Conservation (phyloP, 495 filamentous ascomycete genomes). For the Staphylotrichum tortipilum region DNA sequence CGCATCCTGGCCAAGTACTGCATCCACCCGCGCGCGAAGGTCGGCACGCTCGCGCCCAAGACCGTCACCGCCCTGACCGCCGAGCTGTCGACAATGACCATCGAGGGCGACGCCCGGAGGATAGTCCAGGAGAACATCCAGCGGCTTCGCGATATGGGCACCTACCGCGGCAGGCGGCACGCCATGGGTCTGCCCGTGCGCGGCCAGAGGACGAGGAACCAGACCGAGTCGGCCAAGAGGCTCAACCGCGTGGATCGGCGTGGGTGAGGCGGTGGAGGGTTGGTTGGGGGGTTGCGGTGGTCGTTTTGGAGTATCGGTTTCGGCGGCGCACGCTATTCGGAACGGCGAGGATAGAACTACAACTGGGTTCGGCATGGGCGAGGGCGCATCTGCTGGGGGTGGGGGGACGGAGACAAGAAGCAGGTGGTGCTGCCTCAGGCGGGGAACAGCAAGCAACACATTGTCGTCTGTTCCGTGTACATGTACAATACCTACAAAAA, state of each 20-base stretch:
- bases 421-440: too few species aligned
- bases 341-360: too few species aligned
- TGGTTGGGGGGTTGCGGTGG: not conserved
- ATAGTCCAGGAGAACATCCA: constrained; percentile 75
- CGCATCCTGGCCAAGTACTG: constrained; percentile 77
- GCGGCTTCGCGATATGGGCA: constrained; percentile 81
- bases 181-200: constrained; percentile 80
- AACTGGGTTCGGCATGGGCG: too few species aligned
- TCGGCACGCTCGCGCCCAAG: constrained; percentile 61
- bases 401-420: not conserved
- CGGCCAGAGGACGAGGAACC: constrained; percentile 77
- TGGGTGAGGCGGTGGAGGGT: constrained; percentile 30
- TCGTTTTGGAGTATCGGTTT: not conserved
- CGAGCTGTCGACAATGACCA: constrained; percentile 82
- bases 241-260: constrained; percentile 71
- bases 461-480: too few species aligned
- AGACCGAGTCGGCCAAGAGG: constrained; percentile 68
- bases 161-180: constrained; percentile 83
- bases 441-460: too few species aligned
- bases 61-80: constrained; percentile 71
- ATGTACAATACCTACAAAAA: constrained; percentile 1
- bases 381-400: not conserved
- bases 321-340: not conserved
- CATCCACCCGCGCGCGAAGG: constrained; percentile 71
- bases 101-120: constrained; percentile 79